These are phyloP conservation scores for Bremia lactucae DNA, from an alignment of 352 stramenopile species.

Conservation along the genomic window DNA sequence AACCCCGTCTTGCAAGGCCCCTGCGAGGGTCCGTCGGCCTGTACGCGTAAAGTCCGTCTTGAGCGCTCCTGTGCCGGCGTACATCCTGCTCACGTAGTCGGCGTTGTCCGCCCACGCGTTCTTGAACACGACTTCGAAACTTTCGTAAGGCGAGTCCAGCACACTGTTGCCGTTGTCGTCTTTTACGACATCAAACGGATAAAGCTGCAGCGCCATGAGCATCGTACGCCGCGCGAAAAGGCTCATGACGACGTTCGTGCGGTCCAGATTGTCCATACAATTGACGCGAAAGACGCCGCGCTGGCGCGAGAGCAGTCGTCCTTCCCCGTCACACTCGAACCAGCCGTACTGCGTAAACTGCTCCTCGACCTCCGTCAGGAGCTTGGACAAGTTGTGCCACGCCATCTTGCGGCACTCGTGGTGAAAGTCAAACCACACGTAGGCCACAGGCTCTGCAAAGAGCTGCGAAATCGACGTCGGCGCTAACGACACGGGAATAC, in stretches of 20 bases:
- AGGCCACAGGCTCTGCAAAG: conserved; percentile 42
- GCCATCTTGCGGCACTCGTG: conserved; percentile 90
- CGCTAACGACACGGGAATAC: conserved; percentile 26
- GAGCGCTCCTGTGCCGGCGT: conserved; percentile 90
- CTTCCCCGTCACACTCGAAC: conserved; percentile 33
- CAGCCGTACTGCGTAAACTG: conserved; percentile 65
- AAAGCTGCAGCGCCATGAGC: conserved; percentile 77
- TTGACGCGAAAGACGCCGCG: conserved; percentile 93
- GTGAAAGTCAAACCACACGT: conserved; percentile 97
- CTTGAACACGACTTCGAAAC: conserved; percentile 77
- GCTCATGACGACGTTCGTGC: conserved; percentile 73
- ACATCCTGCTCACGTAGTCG: conserved; percentile 90
- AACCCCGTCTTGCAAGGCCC: conserved; percentile 88
- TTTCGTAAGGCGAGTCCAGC: conserved; percentile 47
- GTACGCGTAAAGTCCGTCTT: conserved; percentile 95
- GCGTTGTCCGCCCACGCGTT: conserved; percentile 93
- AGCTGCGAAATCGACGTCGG: conserved; percentile 51
- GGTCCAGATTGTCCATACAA: conserved; percentile 98
- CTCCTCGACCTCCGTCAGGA: conserved; percentile 82
- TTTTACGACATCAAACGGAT: conserved; percentile 33
- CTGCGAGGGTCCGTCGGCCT: conserved; percentile 86
- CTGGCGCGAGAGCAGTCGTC: conserved; percentile 56
- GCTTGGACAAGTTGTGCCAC: conserved; percentile 86
- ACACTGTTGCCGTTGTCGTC: conserved; percentile 50
- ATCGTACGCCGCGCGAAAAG: conserved; percentile 82